phyloP scores from a whole-genome alignment of 495 filamentous ascomycete genomes.

The Penicillium psychrofluorescens region DNA sequence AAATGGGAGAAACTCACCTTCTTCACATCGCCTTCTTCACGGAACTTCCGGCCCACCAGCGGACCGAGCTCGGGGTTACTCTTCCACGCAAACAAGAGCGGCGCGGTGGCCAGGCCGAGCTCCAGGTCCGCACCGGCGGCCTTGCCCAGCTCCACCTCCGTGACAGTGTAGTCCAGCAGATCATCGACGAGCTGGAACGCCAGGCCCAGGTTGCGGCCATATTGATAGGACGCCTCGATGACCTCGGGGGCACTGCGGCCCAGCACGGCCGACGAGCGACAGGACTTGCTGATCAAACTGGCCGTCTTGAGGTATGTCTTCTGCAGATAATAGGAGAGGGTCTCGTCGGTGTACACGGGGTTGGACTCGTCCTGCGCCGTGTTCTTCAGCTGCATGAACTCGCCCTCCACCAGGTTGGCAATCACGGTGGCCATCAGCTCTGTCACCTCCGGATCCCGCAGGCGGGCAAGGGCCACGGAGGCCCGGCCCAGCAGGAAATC shows the following conservation, averaged over 20 bases:
- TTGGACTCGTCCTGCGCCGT: conserved; percentile 78
- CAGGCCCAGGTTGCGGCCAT: conserved; percentile 85
- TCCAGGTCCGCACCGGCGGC: conserved; percentile 92
- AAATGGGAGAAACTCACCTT: conserved; percentile 47
- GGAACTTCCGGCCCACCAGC: conserved; percentile 88
- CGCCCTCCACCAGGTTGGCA: conserved; percentile 93
- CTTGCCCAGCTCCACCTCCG: conserved; percentile 79
- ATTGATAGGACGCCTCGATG: conserved; percentile 83
- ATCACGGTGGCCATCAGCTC: conserved; percentile 94
- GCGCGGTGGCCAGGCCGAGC: conserved; percentile 91
- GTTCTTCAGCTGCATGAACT: conserved; percentile 99
- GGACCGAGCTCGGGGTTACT: conserved; percentile 74
- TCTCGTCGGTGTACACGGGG: conserved; percentile 77
- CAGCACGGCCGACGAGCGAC: conserved; percentile 80
- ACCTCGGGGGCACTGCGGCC: conserved; percentile 69
- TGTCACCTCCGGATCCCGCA: conserved; percentile 87
- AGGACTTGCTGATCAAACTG: conserved; percentile 90
- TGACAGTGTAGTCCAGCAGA: conserved; percentile 93
- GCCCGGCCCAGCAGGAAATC: conserved; percentile 91
- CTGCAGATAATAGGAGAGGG: conserved; percentile 89
- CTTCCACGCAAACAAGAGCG: conserved; percentile 94
- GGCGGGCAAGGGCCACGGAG: conserved; percentile 83
- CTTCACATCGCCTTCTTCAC: conserved; percentile 71
- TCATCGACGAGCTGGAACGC: conserved; percentile 99
- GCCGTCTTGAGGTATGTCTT: conserved; percentile 98